Evolutionary conservation across 2,329 filamentous ascomycete species (phyloP).

Genomic region (Phyllosticta citrichinensis): DNA sequence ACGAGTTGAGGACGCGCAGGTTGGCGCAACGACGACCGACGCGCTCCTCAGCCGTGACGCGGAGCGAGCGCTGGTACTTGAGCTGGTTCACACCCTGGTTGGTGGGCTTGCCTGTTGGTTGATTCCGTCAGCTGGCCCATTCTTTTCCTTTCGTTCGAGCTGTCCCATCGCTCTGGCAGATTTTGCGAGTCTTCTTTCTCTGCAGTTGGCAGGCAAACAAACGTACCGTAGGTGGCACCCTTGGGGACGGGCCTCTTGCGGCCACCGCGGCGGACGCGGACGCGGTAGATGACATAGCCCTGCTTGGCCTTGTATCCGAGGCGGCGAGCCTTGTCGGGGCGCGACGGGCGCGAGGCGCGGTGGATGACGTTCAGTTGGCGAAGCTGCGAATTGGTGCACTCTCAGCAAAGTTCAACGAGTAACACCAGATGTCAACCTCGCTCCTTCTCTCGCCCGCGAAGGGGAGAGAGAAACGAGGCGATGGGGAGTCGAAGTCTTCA

Average conservation of each 20-base stretch:
- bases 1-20: constrained; percentile 98
- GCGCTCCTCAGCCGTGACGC: constrained; percentile 98
- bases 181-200: not conserved
- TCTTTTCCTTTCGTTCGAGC: not conserved
- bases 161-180: not conserved
- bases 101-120: constrained; percentile 85
- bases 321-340: constrained; percentile 99
- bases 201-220: constrained; percentile 2
- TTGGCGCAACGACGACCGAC: constrained; percentile 98
- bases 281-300: constrained; percentile 99
- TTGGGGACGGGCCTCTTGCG: constrained; percentile 94
- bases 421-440: constrained; percentile 39
- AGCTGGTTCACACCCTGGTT: constrained; percentile 99
- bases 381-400: constrained; percentile 98
- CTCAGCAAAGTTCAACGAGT: constrained; percentile 99
- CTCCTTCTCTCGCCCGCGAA: not conserved
- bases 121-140: constrained; percentile 12
- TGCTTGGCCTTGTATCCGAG: constrained; percentile 99
- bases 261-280: constrained; percentile 95
- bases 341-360: constrained; percentile 94
- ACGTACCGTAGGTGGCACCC: constrained; percentile 94
- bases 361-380: constrained; percentile 99
- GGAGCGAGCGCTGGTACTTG: constrained; percentile 99
- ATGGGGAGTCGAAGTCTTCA: constrained; percentile 22
- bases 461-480: constrained; percentile 15